A percentile compares a stretch with the other conserved stretches of the same genome.
Conservation (phyloP, 192 early-diverging fungal genomes). For the Rhizoclosmatium globosum region DNA sequence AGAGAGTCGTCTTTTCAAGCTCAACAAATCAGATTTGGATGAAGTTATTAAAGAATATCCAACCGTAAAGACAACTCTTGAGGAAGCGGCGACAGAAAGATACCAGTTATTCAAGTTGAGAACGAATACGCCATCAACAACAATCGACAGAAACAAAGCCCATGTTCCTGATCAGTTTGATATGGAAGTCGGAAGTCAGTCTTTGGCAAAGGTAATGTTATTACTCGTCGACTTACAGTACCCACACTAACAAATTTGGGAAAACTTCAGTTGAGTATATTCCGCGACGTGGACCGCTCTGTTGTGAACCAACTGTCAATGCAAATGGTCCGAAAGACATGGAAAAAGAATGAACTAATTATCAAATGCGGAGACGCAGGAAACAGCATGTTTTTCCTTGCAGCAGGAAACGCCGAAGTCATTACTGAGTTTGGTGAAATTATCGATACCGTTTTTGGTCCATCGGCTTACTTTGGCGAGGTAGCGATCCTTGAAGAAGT, state of each 20-base stretch:
- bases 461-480: conserved; percentile 61
- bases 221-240: not conserved
- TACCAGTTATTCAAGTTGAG: conserved; percentile 45
- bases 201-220: conserved; percentile 46
- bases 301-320: conserved; percentile 49
- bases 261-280: conserved; percentile 45
- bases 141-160: not conserved
- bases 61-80: conserved; percentile 45
- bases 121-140: not conserved
- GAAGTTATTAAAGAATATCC: conserved; percentile 46
- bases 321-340: conserved; percentile 45
- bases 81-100: conserved; percentile 51
- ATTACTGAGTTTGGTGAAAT: conserved; percentile 55
- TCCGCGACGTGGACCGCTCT: conserved; percentile 41
- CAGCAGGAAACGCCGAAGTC: conserved; percentile 55
- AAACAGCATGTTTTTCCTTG: conserved; percentile 64
- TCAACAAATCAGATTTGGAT: conserved; percentile 46
- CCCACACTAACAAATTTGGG: not conserved
- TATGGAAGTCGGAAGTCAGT: conserved; percentile 51
- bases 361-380: conserved; percentile 47
- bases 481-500: conserved; percentile 61
- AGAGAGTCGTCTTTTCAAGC: conserved; percentile 49
- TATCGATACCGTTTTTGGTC: conserved; percentile 46
- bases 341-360: conserved; percentile 45
- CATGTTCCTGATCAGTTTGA: conserved; percentile 45